Base-by-base conservation (phyloP, 805 yeast genomes). In the Sporopachydermia lactativora region DNA sequence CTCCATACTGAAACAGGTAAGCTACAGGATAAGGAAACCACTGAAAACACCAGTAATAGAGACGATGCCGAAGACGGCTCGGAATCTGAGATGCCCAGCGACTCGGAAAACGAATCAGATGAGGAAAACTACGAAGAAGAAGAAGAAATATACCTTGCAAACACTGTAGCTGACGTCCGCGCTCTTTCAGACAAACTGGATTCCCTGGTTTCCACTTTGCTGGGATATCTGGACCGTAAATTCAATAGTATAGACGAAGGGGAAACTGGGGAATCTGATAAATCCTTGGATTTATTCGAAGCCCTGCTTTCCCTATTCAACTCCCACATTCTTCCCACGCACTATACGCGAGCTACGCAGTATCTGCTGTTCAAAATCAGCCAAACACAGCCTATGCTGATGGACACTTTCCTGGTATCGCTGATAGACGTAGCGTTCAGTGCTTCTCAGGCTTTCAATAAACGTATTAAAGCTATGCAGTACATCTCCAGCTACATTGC, bases 401-500 rank as follows among this genome's bases (percentile, higher is more conserved):
- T 83, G 54, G 97, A 89, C 49, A 80, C 94, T 8, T 89, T 75
- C 54, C 60, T 89, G 49, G 94, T 82, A 2, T 65, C 81, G 35
- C 65, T 92, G 48, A 76, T 89, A 36, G 96, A 89, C 53, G 72
- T 81, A 34, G 84, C 94, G 2, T 79, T 92, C 55, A 72, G 77
- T 40, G 70, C 77, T 5, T 64, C 66, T 36, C 86, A 81, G 55
- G 70, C 75, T 17, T 62, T 76, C 31, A 89, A 83, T 42, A 79
- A 76, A 47, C 72, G 94, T 49, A 75, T 85, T 48, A 88, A 88
- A 62, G 81, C 96, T 2, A 71, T 88, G 71, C 97, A 92, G 59
- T 89, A 92, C 55, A 68, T 89, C 42, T 78, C 95, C 1, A 84
- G 96, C 2, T 89, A 77, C 53, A 74, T 89, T 43, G 92, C 97